Evolutionary conservation across 805 yeast species (phyloP), one percentile per base, ranked within the genome.

Genomic region (Wickerhamiella occidentalis): DNA sequence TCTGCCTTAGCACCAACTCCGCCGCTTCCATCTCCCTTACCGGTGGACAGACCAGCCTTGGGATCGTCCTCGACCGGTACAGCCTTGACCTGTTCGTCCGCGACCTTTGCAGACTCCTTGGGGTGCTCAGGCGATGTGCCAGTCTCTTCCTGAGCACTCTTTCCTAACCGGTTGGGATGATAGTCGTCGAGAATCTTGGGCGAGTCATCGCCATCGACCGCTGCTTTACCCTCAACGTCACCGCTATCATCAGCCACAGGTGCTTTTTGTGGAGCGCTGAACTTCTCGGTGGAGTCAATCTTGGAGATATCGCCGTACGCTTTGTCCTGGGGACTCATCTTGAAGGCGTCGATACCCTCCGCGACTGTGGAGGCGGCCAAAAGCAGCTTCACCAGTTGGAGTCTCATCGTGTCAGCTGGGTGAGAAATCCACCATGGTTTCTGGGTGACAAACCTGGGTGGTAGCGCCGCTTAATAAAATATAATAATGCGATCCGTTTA

Each of bases 151-250:
- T 51, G 22, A 23, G 40, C 28, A 25, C 48, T 55, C 46, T 56
- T 58, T n/a, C 68, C 68, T 17, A 64, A 52, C 22, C 64, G 58
- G 42, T 54, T 58, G 11, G 68, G 68, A 50, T 65, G 66, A 48
- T 64, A 65, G 50, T 65, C 69, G 51, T 63, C 62, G 26, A 63
- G 55, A 23, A 64, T 64, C n/a, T 57, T 60, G 4, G 66, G 61
- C 35, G 55, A 55, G 35, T 60, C 56, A 45, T 57, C 55, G 38
- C 54, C 58, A 3, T 17, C 41, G 15, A 7, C 41, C 26, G 33
- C 48, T 19, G 35, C 29, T 35, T 23, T 26, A 8, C 15, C 40
- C 26, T 36, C 44, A 9, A 11, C 40, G 33, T 15, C 28, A 4
- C 35, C 49, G 22, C 33, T 51, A 21, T 44, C 49, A 3, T 40